These are phyloP conservation scores for Pseudocercospora macadamiae DNA, from an alignment of 2,329 filamentous ascomycete genomes.

Conservation along the genomic window DNA sequence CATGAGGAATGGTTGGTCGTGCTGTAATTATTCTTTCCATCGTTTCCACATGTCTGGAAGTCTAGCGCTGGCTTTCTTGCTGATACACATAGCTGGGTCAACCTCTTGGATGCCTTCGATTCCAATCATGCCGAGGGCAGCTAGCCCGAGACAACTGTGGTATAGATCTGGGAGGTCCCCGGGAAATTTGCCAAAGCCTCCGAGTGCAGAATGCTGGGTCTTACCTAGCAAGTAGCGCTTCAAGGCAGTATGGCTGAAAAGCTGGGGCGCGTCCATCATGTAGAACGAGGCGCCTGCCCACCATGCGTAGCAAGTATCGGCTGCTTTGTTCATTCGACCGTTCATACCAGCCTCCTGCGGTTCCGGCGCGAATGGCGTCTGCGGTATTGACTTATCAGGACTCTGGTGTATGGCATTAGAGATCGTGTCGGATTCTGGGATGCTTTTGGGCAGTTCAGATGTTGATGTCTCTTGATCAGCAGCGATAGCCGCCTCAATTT, in stretches of 20 bases:
- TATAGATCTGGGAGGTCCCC: conserved; percentile 67
- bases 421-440: not conserved
- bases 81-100: conserved; percentile 77
- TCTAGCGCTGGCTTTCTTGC: conserved; percentile 53
- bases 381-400: conserved; percentile 27
- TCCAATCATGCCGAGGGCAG: conserved; percentile 64
- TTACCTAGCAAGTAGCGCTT: conserved; percentile 79
- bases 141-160: conserved; percentile 86
- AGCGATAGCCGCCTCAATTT: not conserved
- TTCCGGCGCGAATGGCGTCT: conserved; percentile 13
- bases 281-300: conserved; percentile 73
- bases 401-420: conserved; percentile 28
- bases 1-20: not conserved
- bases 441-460: not conserved
- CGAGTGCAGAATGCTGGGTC: conserved; percentile 76
- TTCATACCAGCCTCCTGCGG: conserved; percentile 69
- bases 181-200: conserved; percentile 52
- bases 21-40: conserved; percentile 5
- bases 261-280: conserved; percentile 26
- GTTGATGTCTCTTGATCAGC: not conserved
- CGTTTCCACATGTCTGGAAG: conserved; percentile 33
- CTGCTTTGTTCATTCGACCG: conserved; percentile 85
- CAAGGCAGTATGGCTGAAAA: conserved; percentile 28
- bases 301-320: conserved; percentile 95
- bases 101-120: conserved; percentile 72